phyloP scores from a whole-genome alignment of 345 rosid species.

The Leavenworthia alabamica region DNA sequence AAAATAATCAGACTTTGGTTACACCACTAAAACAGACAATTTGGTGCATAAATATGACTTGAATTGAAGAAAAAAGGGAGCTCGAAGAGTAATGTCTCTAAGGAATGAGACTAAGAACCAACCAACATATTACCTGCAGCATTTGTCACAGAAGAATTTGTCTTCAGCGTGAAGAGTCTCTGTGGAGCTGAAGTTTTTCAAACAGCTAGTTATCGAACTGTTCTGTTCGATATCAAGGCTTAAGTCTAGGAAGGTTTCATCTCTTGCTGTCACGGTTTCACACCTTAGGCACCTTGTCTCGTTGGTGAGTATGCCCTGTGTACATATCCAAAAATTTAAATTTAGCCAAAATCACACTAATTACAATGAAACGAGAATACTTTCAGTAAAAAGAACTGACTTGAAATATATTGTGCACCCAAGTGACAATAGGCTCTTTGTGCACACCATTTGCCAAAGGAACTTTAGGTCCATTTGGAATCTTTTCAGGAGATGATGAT shows the following conservation, averaged over 20 bases:
- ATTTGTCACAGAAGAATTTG: constrained; percentile 98
- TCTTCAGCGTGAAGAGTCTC: constrained; percentile 99
- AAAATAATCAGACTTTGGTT: not conserved
- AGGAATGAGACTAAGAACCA: constrained; percentile 8
- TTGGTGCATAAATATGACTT: not conserved
- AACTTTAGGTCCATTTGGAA: constrained; percentile 61
- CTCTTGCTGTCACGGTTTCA: constrained; percentile 98
- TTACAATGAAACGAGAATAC: too few relatives aligned
- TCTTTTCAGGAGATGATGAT: constrained; percentile 69
- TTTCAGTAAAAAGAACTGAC: constrained; percentile 28
- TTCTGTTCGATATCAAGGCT: constrained; percentile 99
- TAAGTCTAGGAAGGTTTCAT: constrained; percentile 91
- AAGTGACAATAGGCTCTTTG: constrained; percentile 88
- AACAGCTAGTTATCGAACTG: constrained; percentile 96
- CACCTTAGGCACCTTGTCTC: constrained; percentile 96
- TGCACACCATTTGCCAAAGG: constrained; percentile 63
- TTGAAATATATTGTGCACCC: constrained; percentile 99
- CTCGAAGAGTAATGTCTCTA: not conserved
- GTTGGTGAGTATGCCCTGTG: constrained; percentile 94
- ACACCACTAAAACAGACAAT: not conserved
- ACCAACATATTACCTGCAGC: constrained; percentile 71
- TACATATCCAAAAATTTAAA: too few relatives aligned
- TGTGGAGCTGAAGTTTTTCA: constrained; percentile 98
- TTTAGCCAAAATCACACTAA: not conserved
- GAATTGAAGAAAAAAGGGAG: not conserved